Conservation (phyloP, 176 grass and related monocot genomes). For the Aegilops bicornis region DNA sequence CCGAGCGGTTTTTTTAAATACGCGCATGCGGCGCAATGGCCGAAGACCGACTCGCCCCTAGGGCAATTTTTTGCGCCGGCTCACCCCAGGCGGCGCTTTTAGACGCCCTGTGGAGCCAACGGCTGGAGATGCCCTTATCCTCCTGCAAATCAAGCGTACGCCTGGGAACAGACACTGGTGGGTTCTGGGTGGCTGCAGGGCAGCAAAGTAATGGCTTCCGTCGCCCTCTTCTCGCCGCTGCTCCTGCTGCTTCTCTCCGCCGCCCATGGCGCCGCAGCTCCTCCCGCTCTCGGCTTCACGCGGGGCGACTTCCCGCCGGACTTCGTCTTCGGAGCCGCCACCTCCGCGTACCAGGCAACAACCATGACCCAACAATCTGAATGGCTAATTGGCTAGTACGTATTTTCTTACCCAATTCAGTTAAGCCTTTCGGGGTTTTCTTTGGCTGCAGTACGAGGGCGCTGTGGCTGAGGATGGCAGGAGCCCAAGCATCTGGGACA, state of each 20-base stretch:
- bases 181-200: background rate
- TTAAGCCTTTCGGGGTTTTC: background rate
- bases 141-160: too few species aligned
- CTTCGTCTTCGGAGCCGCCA: conserved; percentile 13
- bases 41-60: too few species aligned
- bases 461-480: conserved; percentile 28
- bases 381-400: too few species aligned
- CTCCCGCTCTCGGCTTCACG: background rate
- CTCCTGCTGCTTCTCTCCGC: conserved; percentile 19
- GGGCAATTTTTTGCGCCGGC: too few species aligned
- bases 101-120: too few species aligned
- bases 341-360: background rate
- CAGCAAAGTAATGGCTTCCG: background rate
- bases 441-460: background rate
- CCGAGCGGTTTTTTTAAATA: too few species aligned
- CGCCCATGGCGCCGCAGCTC: background rate
- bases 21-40: too few species aligned
- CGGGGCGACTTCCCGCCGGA: background rate
- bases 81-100: too few species aligned
- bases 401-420: background rate
- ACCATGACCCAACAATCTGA: background rate
- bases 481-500: conserved; percentile 43
- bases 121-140: too few species aligned
- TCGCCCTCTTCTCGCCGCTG: background rate
- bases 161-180: background rate